Percentiles rank a stretch among this genome's conserved stretches.
Evolutionary conservation across 257 asterid species (phyloP).

Genomic region (Petunia secreta): DNA sequence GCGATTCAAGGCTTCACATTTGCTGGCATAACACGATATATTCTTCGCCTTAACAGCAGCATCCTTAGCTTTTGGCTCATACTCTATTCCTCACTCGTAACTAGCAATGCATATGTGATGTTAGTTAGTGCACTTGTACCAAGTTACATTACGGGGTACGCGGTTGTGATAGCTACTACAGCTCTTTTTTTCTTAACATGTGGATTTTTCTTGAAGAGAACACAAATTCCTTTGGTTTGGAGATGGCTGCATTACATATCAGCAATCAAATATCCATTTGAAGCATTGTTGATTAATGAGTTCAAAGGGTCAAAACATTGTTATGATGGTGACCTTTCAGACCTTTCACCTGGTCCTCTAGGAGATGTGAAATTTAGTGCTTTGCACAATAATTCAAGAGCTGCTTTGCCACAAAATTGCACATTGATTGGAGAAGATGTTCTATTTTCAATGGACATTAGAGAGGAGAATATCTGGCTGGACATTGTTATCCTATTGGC

Average conservation of each 20-base stretch:
- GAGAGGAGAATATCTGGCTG: conserved; percentile 51
- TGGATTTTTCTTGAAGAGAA: conserved; percentile 79
- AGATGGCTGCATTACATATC: conserved; percentile 84
- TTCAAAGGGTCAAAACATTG: conserved; percentile 62
- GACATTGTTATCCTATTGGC: conserved; percentile 63
- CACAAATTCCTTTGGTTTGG: conserved; percentile 73
- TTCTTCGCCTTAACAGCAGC: conserved; percentile 53
- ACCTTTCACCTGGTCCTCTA: conserved; percentile 82
- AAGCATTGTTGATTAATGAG: conserved; percentile 77
- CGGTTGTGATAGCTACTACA: conserved; percentile 86
- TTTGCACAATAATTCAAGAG: conserved; percentile 50
- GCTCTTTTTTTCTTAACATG: conserved; percentile 89
- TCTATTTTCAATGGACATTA: conserved; percentile 61
- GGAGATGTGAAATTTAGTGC: conserved; percentile 66
- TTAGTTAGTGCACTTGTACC: conserved; percentile 86
- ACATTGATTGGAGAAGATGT: conserved; percentile 77
- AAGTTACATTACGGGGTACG: conserved; percentile 84
- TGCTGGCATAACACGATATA: conserved; percentile 59
- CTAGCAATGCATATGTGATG: conserved; percentile 91
- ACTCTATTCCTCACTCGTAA: conserved; percentile 73
- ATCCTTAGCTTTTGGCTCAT: conserved; percentile 68
- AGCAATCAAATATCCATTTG: conserved; percentile 91
- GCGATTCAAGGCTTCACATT: conserved; percentile 82
- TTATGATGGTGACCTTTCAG: conserved; percentile 50
- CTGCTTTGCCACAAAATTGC: conserved; percentile 39